These are phyloP conservation scores for Phycomyces blakesleeanus DNA, from an alignment of 192 early-diverging fungal genomes.

Conservation along the genomic window DNA sequence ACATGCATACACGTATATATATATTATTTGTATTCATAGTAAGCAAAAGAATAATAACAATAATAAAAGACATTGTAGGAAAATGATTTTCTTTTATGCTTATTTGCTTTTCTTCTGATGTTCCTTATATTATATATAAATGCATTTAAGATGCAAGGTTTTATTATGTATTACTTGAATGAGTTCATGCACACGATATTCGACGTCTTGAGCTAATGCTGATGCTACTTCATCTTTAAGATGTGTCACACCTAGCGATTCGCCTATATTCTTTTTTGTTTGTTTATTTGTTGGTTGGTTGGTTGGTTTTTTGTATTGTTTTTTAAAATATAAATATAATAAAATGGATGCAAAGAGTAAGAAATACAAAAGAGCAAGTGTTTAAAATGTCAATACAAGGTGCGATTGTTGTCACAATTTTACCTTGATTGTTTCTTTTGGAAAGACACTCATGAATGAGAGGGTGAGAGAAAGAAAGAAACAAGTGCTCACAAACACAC, in stretches of 20 bases:
- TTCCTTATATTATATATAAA: background rate
- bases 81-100: no score
- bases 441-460: conserved; percentile 41
- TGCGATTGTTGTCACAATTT: conserved; percentile 1
- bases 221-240: conserved; percentile 85
- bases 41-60: background rate
- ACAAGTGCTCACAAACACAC: no score
- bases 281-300: no score
- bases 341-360: conserved; percentile 33
- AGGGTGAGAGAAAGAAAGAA: conserved; percentile 7
- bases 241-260: conserved; percentile 75
- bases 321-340: no score
- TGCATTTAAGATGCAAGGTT: background rate
- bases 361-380: conserved; percentile 3
- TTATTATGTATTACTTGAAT: conserved; percentile 52
- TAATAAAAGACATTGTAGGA: background rate
- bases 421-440: conserved; percentile 58
- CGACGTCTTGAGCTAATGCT: conserved; percentile 86
- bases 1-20: background rate
- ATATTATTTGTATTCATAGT: background rate
- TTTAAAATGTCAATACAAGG: background rate
- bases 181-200: conserved; percentile 93
- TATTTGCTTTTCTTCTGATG: background rate
- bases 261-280: conserved; percentile 66
- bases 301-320: conserved; percentile 38